Evolutionary conservation across 177 flowering plant genomes (phyloP), one percentile per base, ranked within the genome.

Genomic region (Vitis hybrid): DNA sequence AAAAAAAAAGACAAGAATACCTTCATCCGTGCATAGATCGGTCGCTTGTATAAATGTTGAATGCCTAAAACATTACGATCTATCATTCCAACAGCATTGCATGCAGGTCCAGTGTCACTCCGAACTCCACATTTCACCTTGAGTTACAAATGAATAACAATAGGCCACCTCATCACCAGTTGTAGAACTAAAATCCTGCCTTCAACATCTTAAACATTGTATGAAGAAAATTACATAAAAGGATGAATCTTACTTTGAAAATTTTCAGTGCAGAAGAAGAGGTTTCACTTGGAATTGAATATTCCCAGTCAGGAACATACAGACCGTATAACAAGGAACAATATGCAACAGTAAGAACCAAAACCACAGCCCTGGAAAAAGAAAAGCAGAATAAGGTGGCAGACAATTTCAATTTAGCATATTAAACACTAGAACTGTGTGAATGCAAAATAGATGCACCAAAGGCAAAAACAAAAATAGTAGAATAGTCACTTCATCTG

Each of bases 51-150:
- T 50, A 92, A 66, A 77, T 90, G 97, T 39, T 80, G 78, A 77
- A 87, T 70, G 51, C 97, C 97, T 64, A 92, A 61, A 55, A 90
- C 16, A 61, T 62, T 78, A 14, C 94, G 89, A 72, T 92, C 94
- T 62, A 92, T 78, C 93, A 90, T 86, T 65, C 92, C 97, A 66
- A 79, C 92, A 72, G 87, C 92, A 84, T 90, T 92, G 69, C 97
- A 92, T 29, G 86, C 90, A 58, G 97, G 97, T 66, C 88, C 89
- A 51, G 89, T 89, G 67, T 89, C 86, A 55, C 89, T 91, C 18
- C 92, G 76, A 14, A 83, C 87, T 56, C 89, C 93, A 76, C 97
- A 92, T 81, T 89, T 85, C 69, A 90, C 95, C 92, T 89, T 67
- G 56, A 59, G 56, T 72, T n/a, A 55, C 19, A 74, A 19, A 16